Percentiles rank a stretch among this genome's conserved stretches.
These are phyloP conservation scores for Aspergillus uvarum DNA, from an alignment of 2,329 filamentous ascomycete genomes.

Conservation along the genomic window DNA sequence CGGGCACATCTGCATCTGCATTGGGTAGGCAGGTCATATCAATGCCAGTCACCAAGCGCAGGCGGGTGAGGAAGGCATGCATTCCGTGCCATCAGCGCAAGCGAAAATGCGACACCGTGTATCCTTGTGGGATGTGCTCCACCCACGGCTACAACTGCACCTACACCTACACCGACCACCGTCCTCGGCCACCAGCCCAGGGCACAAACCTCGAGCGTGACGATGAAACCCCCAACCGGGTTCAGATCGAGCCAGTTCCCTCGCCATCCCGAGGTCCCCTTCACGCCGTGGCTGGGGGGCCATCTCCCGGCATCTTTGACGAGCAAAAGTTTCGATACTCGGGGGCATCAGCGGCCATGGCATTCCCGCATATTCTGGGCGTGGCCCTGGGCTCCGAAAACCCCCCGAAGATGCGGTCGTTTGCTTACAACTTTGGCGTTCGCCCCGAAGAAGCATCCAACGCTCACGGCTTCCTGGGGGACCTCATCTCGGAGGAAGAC, in stretches of 20 bases:
- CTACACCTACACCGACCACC: conserved; percentile 18
- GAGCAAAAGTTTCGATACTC: conserved; percentile 28
- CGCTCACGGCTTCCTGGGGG: conserved; percentile 22
- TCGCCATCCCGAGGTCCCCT: too few relatives aligned
- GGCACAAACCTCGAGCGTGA: conserved; percentile 12
- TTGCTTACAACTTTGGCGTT: conserved; percentile 35
- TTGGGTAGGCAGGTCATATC: conserved; percentile 16
- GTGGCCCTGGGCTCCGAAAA: conserved; percentile 27
- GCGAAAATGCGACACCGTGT: conserved; percentile 32
- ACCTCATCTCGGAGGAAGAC: conserved; percentile 27
- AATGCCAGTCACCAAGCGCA: conserved; percentile 24
- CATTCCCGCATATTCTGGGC: conserved; percentile 31
- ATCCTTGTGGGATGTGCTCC: conserved; percentile 33
- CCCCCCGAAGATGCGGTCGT: conserved; percentile 27
- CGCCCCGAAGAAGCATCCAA: conserved; percentile 31
- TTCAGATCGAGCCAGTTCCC: too few relatives aligned
- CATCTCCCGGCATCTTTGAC: conserved; percentile 29
- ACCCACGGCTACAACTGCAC: conserved; percentile 30
- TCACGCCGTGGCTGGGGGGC: neutral
- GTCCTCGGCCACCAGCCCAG: conserved; percentile 14
- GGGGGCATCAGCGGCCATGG: conserved; percentile 32
- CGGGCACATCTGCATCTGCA: too few relatives aligned
- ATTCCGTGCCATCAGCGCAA: conserved; percentile 35
- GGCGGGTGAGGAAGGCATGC: conserved; percentile 32
- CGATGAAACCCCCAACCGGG: neutral